Percentiles rank a stretch among this genome's conserved stretches.
Conservation (phyloP, 805 yeast species). For the Ogataea pilisensis region DNA sequence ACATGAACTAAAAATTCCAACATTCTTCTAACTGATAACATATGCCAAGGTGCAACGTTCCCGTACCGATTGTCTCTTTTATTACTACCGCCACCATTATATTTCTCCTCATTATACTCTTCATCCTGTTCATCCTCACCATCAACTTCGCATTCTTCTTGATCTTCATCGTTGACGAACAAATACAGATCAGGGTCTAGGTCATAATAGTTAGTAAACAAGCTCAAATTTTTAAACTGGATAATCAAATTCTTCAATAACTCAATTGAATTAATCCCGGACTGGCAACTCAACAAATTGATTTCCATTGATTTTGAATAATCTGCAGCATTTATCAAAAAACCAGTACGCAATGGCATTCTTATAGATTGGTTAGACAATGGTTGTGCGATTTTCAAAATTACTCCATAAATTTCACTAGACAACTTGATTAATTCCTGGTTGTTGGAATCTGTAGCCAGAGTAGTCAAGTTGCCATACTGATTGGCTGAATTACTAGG, state of each 20-base stretch:
- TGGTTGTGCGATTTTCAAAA: slow-evolving; percentile 60
- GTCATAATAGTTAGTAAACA: slow-evolving; percentile 34
- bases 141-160: slow-evolving; percentile 34
- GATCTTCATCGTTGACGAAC: slow-evolving; percentile 18
- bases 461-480: no score
- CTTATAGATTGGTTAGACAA: slow-evolving; percentile 67
- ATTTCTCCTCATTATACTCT: slow-evolving; percentile 3
- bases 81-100: slow-evolving; percentile 6
- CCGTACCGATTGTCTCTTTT: slow-evolving; percentile 7
- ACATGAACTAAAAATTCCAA: slow-evolving; percentile 58
- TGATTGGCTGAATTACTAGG: slow-evolving; percentile 1
- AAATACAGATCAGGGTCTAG: not conserved
- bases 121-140: slow-evolving; percentile 1
- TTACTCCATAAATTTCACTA: slow-evolving; percentile 50
- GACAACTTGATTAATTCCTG: slow-evolving; percentile 43
- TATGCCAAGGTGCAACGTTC: slow-evolving; percentile 67
- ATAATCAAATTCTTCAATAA: slow-evolving; percentile 51
- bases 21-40: slow-evolving; percentile 60
- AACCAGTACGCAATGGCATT: slow-evolving; percentile 68
- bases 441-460: slow-evolving; percentile 5
- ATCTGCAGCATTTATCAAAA: slow-evolving; percentile 40
- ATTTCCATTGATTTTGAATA: slow-evolving; percentile 46
- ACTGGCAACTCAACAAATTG: slow-evolving; percentile 69
- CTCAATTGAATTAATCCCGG: slow-evolving; percentile 52
- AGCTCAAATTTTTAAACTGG: slow-evolving; percentile 51